Conservation (phyloP, 2,329 filamentous ascomycete genomes). For the Colletotrichum godetiae region DNA sequence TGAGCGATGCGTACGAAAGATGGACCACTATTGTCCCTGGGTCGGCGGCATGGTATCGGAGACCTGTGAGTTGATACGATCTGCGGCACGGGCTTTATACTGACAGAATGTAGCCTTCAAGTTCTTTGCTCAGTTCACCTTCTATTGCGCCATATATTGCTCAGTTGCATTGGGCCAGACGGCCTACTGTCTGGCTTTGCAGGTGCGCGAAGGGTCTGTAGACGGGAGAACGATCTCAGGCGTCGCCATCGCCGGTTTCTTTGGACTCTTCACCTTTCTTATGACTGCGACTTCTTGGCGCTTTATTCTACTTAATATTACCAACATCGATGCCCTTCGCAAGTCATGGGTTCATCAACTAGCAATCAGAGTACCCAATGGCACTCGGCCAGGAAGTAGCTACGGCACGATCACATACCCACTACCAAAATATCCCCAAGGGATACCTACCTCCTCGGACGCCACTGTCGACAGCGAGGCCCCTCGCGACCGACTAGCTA, state of each 20-base stretch:
- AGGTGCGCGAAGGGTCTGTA: slow-evolving; percentile 53
- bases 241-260: slow-evolving; percentile 76
- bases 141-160: slow-evolving; percentile 78
- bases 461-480: slow-evolving; percentile 16
- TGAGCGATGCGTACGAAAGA: slow-evolving; percentile 83
- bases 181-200: slow-evolving; percentile 71
- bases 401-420: slow-evolving; percentile 71
- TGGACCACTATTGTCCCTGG: slow-evolving; percentile 98
- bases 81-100: slow-evolving; percentile 5
- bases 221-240: slow-evolving; percentile 75
- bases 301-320: slow-evolving; percentile 78
- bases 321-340: slow-evolving; percentile 84
- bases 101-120: slow-evolving; percentile 73
- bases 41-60: slow-evolving; percentile 94
- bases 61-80: slow-evolving; percentile 63
- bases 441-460: slow-evolving; percentile 5
- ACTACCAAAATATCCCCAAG: slow-evolving; percentile 48
- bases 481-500: slow-evolving; percentile 57
- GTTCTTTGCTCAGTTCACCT: slow-evolving; percentile 89
- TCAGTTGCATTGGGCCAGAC: slow-evolving; percentile 71
- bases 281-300: slow-evolving; percentile 82
- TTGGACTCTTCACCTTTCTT: slow-evolving; percentile 81
- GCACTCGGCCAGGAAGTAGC: slow-evolving; percentile 51
- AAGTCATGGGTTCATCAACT: slow-evolving; percentile 75
- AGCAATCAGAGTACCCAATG: slow-evolving; percentile 75